phyloP scores from a whole-genome alignment of 176 grass and related monocot genomes.

The Dendrocalamus sinicus region DNA sequence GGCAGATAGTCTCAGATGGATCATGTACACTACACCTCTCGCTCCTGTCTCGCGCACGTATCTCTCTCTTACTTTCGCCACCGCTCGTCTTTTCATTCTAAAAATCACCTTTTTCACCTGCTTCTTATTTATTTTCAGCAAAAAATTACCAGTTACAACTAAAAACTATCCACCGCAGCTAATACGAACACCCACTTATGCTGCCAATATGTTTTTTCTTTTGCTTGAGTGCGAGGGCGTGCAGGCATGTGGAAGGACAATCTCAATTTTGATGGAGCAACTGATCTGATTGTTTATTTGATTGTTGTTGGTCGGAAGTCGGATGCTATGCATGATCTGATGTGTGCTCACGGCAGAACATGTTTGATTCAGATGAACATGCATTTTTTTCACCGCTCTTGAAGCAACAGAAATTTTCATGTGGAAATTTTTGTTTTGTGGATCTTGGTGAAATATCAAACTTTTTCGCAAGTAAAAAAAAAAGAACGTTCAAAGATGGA shows the following conservation, averaged over 20 bases:
- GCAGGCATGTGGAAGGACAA: neutral
- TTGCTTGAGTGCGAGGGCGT: too few relatives aligned
- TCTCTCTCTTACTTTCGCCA: too few relatives aligned
- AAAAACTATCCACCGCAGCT: too few relatives aligned
- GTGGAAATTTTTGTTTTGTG: neutral
- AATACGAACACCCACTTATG: neutral
- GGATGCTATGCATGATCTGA: neutral
- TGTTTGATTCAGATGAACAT: slow-evolving; percentile 7
- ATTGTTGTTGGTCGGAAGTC: neutral
- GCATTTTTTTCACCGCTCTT: neutral
- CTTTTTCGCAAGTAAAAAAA: neutral
- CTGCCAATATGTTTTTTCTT: neutral
- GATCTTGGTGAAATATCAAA: neutral
- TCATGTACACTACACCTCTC: too few relatives aligned
- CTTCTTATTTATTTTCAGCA: too few relatives aligned
- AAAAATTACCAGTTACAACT: too few relatives aligned
- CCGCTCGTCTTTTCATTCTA: too few relatives aligned
- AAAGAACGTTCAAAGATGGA: neutral
- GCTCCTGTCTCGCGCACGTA: too few relatives aligned
- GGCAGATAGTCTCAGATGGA: too few relatives aligned
- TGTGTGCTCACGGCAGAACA: neutral
- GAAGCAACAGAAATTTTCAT: neutral
- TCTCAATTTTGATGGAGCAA: neutral
- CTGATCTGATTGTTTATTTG: neutral
- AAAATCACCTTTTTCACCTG: too few relatives aligned